These are phyloP conservation scores for Mesembryanthemum crystallinum DNA, from an alignment of 148 eudicot species.

Conservation along the genomic window DNA sequence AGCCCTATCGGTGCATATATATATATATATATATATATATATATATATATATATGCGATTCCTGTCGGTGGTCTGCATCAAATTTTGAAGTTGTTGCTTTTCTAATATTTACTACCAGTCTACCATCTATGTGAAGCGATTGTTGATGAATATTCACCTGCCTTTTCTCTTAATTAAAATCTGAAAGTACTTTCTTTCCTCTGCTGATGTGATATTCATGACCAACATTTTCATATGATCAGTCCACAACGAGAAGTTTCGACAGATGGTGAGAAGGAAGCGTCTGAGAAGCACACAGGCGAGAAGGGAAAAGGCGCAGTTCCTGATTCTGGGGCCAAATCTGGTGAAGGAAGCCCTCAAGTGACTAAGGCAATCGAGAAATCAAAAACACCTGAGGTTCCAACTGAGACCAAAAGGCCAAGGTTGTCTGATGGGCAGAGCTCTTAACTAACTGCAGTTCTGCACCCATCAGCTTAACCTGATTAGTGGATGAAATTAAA, in stretches of 20 bases:
- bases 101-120: no score
- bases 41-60: no score
- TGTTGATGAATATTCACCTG: background rate
- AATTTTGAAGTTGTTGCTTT: no score
- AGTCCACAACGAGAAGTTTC: slow-evolving; percentile 19
- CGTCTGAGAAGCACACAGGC: background rate
- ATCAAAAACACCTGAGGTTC: slow-evolving; percentile 9
- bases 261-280: slow-evolving; percentile 14
- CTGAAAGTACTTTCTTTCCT: background rate
- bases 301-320: slow-evolving; percentile 13
- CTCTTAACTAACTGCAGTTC: background rate
- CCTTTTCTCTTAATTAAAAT: background rate
- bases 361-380: background rate
- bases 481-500: background rate
- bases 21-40: no score
- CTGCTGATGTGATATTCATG: background rate
- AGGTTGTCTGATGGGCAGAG: slow-evolving; percentile 17
- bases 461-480: background rate
- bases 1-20: no score
- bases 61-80: no score
- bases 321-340: slow-evolving; percentile 10
- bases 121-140: no score
- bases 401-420: slow-evolving; percentile 22
- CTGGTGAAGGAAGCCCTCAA: slow-evolving; percentile 8
- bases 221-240: background rate